A percentile compares a stretch with the other conserved stretches of the same genome.
Evolutionary conservation across 176 grass and related monocot species (phyloP).

Genomic region (Aegilops tauschii): DNA sequence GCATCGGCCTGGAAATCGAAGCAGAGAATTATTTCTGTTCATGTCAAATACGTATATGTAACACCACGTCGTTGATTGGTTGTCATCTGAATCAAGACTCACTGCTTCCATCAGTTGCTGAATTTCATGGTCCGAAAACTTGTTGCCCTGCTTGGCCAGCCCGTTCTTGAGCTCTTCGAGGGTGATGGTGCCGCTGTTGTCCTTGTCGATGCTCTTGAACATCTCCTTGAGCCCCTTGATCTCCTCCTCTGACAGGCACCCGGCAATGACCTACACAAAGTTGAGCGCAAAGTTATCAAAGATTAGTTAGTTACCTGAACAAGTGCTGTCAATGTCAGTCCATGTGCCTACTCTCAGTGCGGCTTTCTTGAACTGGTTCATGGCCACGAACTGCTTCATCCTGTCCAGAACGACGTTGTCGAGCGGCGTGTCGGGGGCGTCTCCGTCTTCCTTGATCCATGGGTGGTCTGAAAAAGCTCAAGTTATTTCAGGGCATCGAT

Average conservation of each 20-base stretch:
- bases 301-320: neutral
- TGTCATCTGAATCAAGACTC: neutral
- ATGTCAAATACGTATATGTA: neutral
- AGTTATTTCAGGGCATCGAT: neutral
- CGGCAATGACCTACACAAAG: conserved; percentile 60
- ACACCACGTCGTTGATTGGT: neutral
- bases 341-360: conserved; percentile 50
- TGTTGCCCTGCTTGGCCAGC: conserved; percentile 67
- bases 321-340: neutral
- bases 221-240: conserved; percentile 82
- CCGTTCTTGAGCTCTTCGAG: conserved; percentile 76
- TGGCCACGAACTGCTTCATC: conserved; percentile 78
- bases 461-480: conserved; percentile 51
- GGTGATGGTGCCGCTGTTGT: conserved; percentile 80
- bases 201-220: conserved; percentile 90
- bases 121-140: conserved; percentile 69
- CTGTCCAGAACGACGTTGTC: conserved; percentile 79
- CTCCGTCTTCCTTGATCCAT: conserved; percentile 95
- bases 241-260: conserved; percentile 90
- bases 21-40: neutral
- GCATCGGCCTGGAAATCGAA: conserved; percentile 56
- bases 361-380: conserved; percentile 96
- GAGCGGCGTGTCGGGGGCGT: conserved; percentile 69
- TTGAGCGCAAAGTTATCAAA: neutral
- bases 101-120: conserved; percentile 87